These are phyloP conservation scores for Tagetes erecta DNA, from an alignment of 129 eudicot species.

Conservation along the genomic window DNA sequence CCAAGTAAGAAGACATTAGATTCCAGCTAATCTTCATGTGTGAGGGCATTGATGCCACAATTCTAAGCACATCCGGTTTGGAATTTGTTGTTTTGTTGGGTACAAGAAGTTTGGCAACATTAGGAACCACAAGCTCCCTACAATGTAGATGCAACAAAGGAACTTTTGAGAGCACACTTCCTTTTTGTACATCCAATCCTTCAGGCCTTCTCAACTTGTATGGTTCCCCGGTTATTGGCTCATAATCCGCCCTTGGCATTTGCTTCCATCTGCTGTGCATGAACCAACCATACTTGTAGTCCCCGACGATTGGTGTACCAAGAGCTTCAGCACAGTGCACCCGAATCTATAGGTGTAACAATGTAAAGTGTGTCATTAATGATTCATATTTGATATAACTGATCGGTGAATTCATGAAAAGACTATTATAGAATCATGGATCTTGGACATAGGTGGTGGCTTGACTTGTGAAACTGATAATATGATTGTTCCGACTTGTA, in stretches of 20 bases:
- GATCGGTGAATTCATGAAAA: background rate
- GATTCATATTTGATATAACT: slow-evolving; percentile 6
- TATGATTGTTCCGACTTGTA: background rate
- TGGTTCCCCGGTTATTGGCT: slow-evolving; percentile 67
- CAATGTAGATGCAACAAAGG: slow-evolving; percentile 89
- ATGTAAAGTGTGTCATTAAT: background rate
- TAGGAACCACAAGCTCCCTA: slow-evolving; percentile 83
- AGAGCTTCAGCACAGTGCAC: slow-evolving; percentile 98
- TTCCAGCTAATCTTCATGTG: slow-evolving; percentile 99
- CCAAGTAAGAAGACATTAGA: slow-evolving; percentile 85
- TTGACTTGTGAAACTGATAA: background rate
- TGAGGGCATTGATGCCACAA: slow-evolving; percentile 89
- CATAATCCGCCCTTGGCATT: slow-evolving; percentile 64
- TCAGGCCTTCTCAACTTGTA: slow-evolving; percentile 78
- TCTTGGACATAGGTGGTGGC: background rate
- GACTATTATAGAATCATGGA: background rate
- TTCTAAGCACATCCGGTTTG: slow-evolving; percentile 65
- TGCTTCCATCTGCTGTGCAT: slow-evolving; percentile 81
- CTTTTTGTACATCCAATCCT: slow-evolving; percentile 83
- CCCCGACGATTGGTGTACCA: slow-evolving; percentile 93
- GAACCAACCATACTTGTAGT: slow-evolving; percentile 92
- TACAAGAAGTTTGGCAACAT: slow-evolving; percentile 62
- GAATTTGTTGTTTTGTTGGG: slow-evolving; percentile 19
- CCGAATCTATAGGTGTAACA: slow-evolving; percentile 50
- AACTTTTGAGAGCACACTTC: slow-evolving; percentile 81